Evolutionary conservation across 108 stramenopile genomes (phyloP), one percentile per base, ranked within the genome.

Genomic region (Fragilaria radians): DNA sequence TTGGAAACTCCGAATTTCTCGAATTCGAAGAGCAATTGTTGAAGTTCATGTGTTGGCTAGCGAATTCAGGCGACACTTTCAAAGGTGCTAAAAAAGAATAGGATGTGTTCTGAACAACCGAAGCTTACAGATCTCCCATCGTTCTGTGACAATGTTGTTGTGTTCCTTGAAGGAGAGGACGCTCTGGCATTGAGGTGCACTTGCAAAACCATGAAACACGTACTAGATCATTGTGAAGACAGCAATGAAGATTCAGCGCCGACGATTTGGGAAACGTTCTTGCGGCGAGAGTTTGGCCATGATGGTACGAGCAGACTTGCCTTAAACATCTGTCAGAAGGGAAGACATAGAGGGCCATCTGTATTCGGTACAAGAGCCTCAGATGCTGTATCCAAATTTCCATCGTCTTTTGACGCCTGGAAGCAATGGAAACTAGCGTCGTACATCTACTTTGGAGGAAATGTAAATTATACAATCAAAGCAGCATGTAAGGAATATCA

Each of bases 361-460:
- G 66, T 57, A 0, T 17, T 59, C 27, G 58, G 57, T 52, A 48
- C 57, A 28, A 57, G 21, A 27, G 50, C 18, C 33, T 19, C 7
- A 28, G 33, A 52, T 23, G 36, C 53, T 0, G 2, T 67, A 3
- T 17, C 36, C 26, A 26, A 9, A 2, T 24, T 52, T 1, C 22
- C 46, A 51, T 34, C 57, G 2, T 32, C 66, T 24, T 67, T 67
- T 59, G 58, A 67, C 32, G 28, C 53, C 1, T 67, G 66, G 66
- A 67, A 48, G 32, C 28, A 53, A 32, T 67, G 66, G 66, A 30
- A 50, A 31, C 55, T 46, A 26, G 58, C 58, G 1, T 28, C 36
- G 28, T 19, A 9, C 0, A 28, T 33, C 0, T 47, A 56, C 27
- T 58, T 17, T 32, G 23, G 24, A 22, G 24, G 29, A 42, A 32